Evolutionary conservation across 139 green algal genomes (phyloP), one percentile per base, ranked within the genome.

Genomic region (Coelastrella sp.): DNA sequence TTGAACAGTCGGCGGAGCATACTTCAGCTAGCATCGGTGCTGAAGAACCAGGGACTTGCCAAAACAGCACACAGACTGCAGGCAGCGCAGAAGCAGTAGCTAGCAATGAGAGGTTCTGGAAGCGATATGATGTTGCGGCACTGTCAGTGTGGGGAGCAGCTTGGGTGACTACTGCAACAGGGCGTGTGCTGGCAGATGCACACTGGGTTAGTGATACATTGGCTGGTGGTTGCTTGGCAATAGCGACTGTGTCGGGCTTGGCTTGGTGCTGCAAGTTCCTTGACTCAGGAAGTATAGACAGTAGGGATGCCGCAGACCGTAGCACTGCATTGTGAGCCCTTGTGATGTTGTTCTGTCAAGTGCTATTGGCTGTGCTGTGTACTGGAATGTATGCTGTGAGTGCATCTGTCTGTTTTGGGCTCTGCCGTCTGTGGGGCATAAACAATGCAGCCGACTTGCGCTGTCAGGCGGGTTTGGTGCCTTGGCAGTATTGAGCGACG

Each of bases 131-230:
- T 59, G 58, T 57, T 76, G 68, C 68, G 22, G 85, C 57, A 16
- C 20, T 90, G 58, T 14, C 20, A 3, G 14, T 92, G 57, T 91
- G 85, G 89, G 92, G 20, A 16, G 19, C 58, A 16, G 85, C 92
- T 11, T 65, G 71, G 13, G 89, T 54, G 2, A 87, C 73, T 13
- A 94, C 92, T 22, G 80, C 85, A 19, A 68, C 79, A 54, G 92
- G 92, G 1, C 81, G 92, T 7, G 81, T 94, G 74, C 74, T 92
- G 23, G 80, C 86, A 19, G 92, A 94, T 64, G 81, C 85, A 3
- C 92, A 94, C 56, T 94, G 92, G 92, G 79, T 94, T 20, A 90
- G 60, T 75, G 92, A 94, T 61, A 92, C 86, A 54, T 11, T 92
- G 59, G 89, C 89, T 32, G 92, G 78, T 11, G 78, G 77, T 10